phyloP scores from a whole-genome alignment of 768 basidiomycete species.

The Pisolithus albus region DNA sequence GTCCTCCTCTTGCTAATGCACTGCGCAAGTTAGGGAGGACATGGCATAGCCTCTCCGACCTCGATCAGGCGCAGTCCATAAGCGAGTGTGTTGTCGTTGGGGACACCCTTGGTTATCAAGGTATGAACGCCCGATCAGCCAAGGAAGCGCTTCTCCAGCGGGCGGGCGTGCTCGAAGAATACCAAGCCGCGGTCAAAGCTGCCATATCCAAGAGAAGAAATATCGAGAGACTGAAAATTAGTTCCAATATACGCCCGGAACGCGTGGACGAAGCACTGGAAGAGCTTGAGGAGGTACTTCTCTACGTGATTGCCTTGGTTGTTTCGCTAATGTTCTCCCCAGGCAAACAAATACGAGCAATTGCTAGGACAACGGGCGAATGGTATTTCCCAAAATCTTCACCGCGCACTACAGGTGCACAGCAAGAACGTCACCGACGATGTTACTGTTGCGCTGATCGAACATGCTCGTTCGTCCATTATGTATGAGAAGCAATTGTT shows the following conservation, averaged over 20 bases:
- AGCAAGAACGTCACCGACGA: constrained; percentile 87
- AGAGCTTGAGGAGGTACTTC: constrained; percentile 81
- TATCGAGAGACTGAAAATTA: constrained; percentile 83
- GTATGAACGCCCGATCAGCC: constrained; percentile 92
- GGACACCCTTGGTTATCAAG: constrained; percentile 95
- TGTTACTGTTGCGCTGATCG: constrained; percentile 80
- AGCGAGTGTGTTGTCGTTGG: constrained; percentile 94
- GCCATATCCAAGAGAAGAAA: constrained; percentile 89
- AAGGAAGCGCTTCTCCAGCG: constrained; percentile 91
- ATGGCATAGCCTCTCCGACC: constrained; percentile 82
- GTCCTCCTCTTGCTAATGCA: constrained; percentile 77
- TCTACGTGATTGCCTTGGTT: neutral
- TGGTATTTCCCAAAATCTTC: constrained; percentile 91
- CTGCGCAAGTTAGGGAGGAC: constrained; percentile 80
- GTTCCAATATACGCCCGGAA: constrained; percentile 77
- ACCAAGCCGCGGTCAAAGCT: constrained; percentile 86
- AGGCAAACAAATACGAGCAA: constrained; percentile 91
- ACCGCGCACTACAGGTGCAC: constrained; percentile 78
- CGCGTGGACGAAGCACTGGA: constrained; percentile 87
- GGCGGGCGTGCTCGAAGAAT: constrained; percentile 87
- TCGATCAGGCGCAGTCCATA: constrained; percentile 86
- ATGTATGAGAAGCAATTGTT: constrained; percentile 88
- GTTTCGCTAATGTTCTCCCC: constrained; percentile 9
- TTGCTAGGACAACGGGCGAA: constrained; percentile 78
- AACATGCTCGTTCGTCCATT: constrained; percentile 87